These are phyloP conservation scores for Apiotrichum mycotoxinovorans DNA, from an alignment of 1,284 basidiomycete genomes.

Conservation along the genomic window DNA sequence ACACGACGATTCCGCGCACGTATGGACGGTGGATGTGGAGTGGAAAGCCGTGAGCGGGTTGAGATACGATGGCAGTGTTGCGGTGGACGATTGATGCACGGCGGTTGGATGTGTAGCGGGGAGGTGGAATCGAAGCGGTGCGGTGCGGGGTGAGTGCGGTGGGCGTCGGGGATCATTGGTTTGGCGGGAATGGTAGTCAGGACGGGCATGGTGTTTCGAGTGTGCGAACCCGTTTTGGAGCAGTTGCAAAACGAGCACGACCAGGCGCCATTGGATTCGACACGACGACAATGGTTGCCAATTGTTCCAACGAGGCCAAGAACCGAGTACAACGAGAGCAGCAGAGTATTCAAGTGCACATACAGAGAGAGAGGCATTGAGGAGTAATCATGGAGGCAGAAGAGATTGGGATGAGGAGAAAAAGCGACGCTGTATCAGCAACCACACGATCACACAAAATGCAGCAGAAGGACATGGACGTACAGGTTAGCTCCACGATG, in stretches of 20 bases:
- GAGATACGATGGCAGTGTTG: background rate
- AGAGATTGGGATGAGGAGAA: too few species aligned
- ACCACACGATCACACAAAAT: background rate
- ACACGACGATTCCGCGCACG: too few species aligned
- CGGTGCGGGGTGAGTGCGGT: background rate
- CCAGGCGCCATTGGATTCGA: too few species aligned
- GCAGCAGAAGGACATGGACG: background rate
- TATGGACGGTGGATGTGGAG: too few species aligned
- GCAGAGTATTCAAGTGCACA: background rate
- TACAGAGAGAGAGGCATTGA: background rate
- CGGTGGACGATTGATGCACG: background rate
- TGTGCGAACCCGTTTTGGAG: too few species aligned
- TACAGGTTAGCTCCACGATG: background rate
- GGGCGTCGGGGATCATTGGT: background rate
- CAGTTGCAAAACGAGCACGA: too few species aligned
- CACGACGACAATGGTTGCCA: too few species aligned
- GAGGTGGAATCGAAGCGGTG: background rate
- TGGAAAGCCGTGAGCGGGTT: too few species aligned
- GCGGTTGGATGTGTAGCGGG: background rate
- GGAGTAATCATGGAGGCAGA: background rate
- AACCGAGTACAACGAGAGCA: too few species aligned
- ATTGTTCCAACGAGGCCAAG: too few species aligned
- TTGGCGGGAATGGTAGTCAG: background rate
- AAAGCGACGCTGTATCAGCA: background rate
- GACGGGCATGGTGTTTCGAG: background rate